A percentile compares a stretch with the other conserved stretches of the same genome.
phyloP scores from a whole-genome alignment of 139 green algal genomes.

The Chlamydomonas applanata region DNA sequence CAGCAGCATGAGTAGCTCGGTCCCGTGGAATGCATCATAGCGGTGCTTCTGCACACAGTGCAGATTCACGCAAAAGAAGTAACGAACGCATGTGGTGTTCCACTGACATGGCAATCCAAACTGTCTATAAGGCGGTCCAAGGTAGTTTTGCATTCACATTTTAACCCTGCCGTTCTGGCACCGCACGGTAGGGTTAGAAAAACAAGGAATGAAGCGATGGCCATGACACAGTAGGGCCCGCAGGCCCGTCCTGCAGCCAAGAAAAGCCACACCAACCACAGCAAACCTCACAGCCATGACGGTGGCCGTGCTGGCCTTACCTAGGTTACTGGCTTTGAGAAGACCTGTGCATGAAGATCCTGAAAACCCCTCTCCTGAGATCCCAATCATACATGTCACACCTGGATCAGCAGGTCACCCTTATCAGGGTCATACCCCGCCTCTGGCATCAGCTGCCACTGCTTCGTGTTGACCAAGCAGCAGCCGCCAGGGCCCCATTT shows the following conservation, averaged over 20 bases:
- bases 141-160: too few relatives aligned
- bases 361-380: not conserved
- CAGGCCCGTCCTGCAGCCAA: too few relatives aligned
- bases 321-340: not conserved
- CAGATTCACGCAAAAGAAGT: not conserved
- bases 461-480: not conserved
- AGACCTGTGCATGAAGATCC: not conserved
- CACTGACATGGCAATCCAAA: too few relatives aligned
- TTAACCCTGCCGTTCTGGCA: too few relatives aligned
- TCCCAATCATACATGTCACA: not conserved
- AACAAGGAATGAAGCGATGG: too few relatives aligned
- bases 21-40: conserved; percentile 1
- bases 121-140: too few relatives aligned
- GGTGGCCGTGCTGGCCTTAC: too few relatives aligned
- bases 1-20: not conserved
- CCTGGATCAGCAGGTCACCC: not conserved
- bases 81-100: not conserved
- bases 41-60: not conserved
- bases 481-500: not conserved
- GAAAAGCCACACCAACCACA: too few relatives aligned
- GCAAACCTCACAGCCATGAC: too few relatives aligned
- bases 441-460: conserved; percentile 4
- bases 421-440: not conserved
- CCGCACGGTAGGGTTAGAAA: too few relatives aligned
- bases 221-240: too few relatives aligned